Evolutionary conservation across 139 green algal species (phyloP), one percentile per base, ranked within the genome.

Genomic region (Picochlorum sp.): DNA sequence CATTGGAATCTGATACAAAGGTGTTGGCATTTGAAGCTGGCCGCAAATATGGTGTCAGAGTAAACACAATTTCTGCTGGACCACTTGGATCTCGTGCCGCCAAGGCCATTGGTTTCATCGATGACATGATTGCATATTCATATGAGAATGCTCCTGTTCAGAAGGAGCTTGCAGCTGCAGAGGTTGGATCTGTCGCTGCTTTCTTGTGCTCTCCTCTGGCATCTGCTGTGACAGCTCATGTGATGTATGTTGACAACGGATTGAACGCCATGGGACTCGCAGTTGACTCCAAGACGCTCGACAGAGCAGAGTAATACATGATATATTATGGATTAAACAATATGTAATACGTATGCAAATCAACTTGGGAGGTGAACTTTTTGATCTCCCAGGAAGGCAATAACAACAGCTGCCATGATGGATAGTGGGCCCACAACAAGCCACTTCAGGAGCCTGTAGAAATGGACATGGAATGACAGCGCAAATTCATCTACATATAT

Each of bases 41-140:
- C 21, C 81, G 87, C 63, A 98, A 98, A 80, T 89, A 83, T 18
- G 62, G 80, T 58, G 71, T 96, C n/a, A 74, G 88, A 20, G 78
- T 87, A 15, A 90, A 90, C 79, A 83, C 80, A 68, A 94, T 95
- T 73, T 91, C 80, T 49, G 88, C 89, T n/a, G 94, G 94, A 2
- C 94, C 94, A 1, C 80, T 99, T 66, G 88, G 94, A 50, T 93
- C 81, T 60, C 79, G 94, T 18, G 94, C 94, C 16, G 94, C 94
- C 57, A 95, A 92, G 74, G 94, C 94, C 41, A 99, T 99, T 56
- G 94, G 94, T 51, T 99, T 99, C 86, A 99, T 99, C 60, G 94
- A 98, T 69, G 85, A 95, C 71, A 99, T 99, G 94, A 99, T 99
- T 84, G 82, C 76, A 54, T 91, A 92, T 71, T 90, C 85, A 1